Evolutionary conservation across 2,329 filamentous ascomycete species (phyloP).

Genomic region (Monilinia fructigena): DNA sequence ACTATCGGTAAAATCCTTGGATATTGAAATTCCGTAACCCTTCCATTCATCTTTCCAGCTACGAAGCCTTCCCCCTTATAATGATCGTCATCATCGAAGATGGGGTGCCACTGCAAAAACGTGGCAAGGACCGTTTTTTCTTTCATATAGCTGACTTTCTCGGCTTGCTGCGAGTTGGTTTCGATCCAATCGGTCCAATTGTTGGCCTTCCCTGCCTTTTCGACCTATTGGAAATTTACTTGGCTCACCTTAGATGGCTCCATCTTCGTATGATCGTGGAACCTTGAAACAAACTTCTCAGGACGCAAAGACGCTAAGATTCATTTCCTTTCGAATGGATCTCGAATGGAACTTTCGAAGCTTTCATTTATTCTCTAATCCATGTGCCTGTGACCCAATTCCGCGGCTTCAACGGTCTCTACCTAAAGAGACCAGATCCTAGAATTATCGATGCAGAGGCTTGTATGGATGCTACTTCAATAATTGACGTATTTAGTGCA

Average conservation of each 20-base stretch:
- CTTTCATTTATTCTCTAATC: slow-evolving; percentile 25
- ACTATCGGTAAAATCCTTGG: neutral
- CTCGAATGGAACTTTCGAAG: slow-evolving; percentile 21
- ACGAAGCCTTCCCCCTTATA: slow-evolving; percentile 3
- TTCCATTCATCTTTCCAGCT: slow-evolving; percentile 16
- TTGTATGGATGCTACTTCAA: neutral
- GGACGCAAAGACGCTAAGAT: slow-evolving; percentile 1
- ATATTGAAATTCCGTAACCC: neutral
- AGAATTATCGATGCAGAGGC: slow-evolving; percentile 8
- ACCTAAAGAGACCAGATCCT: slow-evolving; percentile 17
- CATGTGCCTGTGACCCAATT: slow-evolving; percentile 20
- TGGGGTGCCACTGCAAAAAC: slow-evolving; percentile 21
- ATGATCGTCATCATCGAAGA: slow-evolving; percentile 21
- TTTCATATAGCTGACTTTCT: slow-evolving; percentile 11
- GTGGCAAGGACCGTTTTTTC: slow-evolving; percentile 18
- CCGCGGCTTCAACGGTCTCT: slow-evolving; percentile 20
- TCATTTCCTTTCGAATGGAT: slow-evolving; percentile 21
- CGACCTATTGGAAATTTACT: slow-evolving; percentile 11
- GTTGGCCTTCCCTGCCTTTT: neutral
- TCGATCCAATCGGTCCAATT: slow-evolving; percentile 6
- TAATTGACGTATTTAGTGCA: slow-evolving; percentile 9
- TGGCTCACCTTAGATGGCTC: slow-evolving; percentile 3
- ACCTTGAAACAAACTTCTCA: slow-evolving; percentile 4
- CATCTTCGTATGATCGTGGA: slow-evolving; percentile 6
- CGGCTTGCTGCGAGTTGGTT: neutral